These are phyloP conservation scores for Penicillium sp. DNA, from an alignment of 2,329 filamentous ascomycete genomes.

Conservation along the genomic window DNA sequence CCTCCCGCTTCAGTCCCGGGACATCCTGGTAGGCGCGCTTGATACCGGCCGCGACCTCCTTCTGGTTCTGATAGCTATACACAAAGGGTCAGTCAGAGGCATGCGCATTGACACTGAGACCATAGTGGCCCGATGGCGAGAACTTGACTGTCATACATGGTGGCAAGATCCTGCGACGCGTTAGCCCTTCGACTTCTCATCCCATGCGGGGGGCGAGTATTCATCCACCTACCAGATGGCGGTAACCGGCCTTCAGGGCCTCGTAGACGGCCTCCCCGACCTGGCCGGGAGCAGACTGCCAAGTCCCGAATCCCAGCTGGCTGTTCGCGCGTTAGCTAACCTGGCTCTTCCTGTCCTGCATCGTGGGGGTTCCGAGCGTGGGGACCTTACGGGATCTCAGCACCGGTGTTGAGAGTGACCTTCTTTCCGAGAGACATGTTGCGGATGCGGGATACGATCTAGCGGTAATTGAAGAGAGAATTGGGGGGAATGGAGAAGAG, in stretches of 20 bases:
- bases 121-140: background rate
- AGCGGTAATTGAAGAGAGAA: background rate
- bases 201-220: background rate
- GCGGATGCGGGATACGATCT: background rate
- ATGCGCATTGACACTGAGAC: background rate
- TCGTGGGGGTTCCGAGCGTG: background rate
- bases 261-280: slow-evolving; percentile 46
- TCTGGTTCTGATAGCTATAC: slow-evolving; percentile 38
- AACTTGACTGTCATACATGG: slow-evolving; percentile 39
- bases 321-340: slow-evolving; percentile 22
- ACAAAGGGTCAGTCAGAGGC: background rate
- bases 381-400: slow-evolving; percentile 42
- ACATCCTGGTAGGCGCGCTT: slow-evolving; percentile 36
- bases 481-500: background rate
- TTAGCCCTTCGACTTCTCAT: slow-evolving; percentile 18
- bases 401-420: slow-evolving; percentile 43
- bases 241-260: slow-evolving; percentile 46
- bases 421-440: slow-evolving; percentile 48
- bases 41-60: slow-evolving; percentile 15
- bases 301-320: slow-evolving; percentile 46
- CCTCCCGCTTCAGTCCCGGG: slow-evolving; percentile 47
- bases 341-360: background rate
- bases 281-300: slow-evolving; percentile 45
- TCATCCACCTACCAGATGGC: slow-evolving; percentile 38
- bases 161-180: slow-evolving; percentile 40